Percentiles rank a stretch among this genome's conserved stretches.
Evolutionary conservation across 163 green algal genomes (phyloP).

Genomic region (Scenedesmus sp.): DNA sequence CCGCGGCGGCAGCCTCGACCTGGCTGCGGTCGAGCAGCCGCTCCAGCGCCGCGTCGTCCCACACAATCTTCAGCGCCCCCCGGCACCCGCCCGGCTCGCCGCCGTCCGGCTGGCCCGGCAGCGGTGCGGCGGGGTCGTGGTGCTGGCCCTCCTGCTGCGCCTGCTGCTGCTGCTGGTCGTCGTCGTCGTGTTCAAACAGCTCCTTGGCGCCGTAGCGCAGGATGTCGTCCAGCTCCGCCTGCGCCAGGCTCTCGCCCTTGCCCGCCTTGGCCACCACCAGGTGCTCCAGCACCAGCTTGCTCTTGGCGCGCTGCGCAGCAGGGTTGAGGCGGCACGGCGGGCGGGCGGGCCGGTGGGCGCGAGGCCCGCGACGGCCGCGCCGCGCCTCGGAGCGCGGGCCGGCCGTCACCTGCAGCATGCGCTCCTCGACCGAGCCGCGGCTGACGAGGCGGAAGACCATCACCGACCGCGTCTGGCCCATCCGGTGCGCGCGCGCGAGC

Average conservation of each 20-base stretch:
- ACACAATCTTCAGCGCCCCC: constrained; percentile 66
- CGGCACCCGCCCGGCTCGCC: neutral
- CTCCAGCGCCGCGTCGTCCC: constrained; percentile 75
- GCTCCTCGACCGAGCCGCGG: constrained; percentile 84
- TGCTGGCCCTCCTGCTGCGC: neutral
- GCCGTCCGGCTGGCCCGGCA: neutral
- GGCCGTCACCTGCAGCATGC: constrained; percentile 83
- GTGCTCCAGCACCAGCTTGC: constrained; percentile 89
- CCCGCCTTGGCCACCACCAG: constrained; percentile 70
- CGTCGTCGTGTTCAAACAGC: constrained; percentile 69
- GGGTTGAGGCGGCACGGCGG: neutral
- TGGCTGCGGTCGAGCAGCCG: constrained; percentile 76
- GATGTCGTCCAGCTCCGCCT: constrained; percentile 88
- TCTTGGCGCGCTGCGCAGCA: constrained; percentile 65
- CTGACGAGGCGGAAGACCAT: constrained; percentile 90
- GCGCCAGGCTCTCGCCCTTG: constrained; percentile 53
- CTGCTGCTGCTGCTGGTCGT: neutral
- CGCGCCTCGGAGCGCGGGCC: no score
- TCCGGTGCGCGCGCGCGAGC: constrained; percentile 74
- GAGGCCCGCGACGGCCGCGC: no score
- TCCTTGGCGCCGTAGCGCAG: constrained; percentile 70
- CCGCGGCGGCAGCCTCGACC: constrained; percentile 19
- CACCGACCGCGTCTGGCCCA: constrained; percentile 81
- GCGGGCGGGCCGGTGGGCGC: no score
- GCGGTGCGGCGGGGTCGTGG: neutral